Conservation (phyloP, 352 stramenopile genomes). For the Globisporangium irregulare region DNA sequence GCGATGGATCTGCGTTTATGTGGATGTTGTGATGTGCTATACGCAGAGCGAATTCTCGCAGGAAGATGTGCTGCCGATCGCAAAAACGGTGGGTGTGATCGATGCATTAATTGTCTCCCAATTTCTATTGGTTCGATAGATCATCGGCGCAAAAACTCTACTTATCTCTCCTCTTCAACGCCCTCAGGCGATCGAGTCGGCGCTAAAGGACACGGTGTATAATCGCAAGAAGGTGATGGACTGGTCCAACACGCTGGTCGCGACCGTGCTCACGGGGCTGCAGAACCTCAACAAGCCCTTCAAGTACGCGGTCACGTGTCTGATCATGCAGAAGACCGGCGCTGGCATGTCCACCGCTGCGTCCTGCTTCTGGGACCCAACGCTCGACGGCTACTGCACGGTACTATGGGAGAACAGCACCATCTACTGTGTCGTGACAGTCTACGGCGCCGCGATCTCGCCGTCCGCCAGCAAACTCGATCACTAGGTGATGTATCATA, state of each 20-base stretch:
- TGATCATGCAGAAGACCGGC: constrained; percentile 87
- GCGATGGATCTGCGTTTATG: not conserved
- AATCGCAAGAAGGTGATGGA: constrained; percentile 86
- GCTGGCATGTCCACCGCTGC: constrained; percentile 65
- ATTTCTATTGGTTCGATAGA: no score
- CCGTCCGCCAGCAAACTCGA: constrained; percentile 71
- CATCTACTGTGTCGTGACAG: constrained; percentile 81
- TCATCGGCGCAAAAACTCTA: not conserved
- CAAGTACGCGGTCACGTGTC: constrained; percentile 82
- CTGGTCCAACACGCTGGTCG: constrained; percentile 82
- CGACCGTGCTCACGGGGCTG: constrained; percentile 69
- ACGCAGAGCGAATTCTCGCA: constrained; percentile 76
- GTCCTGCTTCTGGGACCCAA: constrained; percentile 75
- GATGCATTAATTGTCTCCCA: not conserved
- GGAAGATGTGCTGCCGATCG: constrained; percentile 71
- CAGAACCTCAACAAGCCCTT: constrained; percentile 88
- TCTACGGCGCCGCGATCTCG: constrained; percentile 82
- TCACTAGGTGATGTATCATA: constrained; percentile 30
- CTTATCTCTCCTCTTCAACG: not conserved
- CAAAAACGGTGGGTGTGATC: constrained; percentile 43
- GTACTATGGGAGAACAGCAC: constrained; percentile 85
- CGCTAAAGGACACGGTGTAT: constrained; percentile 81
- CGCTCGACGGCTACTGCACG: constrained; percentile 77
- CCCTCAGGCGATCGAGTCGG: constrained; percentile 61
- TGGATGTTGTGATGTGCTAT: not conserved